A percentile compares a stretch with the other conserved stretches of the same genome.
Conservation (phyloP, 441 rosid species). For the Sinapis alba region DNA sequence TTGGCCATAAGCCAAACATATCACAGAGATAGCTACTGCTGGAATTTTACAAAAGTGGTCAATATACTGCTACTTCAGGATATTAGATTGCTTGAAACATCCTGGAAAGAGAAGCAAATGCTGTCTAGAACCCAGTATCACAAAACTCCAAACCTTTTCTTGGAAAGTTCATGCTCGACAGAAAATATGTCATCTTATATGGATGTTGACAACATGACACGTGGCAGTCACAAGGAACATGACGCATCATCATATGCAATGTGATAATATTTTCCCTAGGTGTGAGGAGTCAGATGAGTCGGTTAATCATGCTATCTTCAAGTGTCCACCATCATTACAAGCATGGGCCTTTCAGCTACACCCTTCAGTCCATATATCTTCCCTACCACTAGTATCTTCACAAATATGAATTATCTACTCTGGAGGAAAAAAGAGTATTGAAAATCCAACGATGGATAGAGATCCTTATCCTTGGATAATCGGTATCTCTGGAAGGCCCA, state of each 20-base stretch:
- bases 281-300: neutral
- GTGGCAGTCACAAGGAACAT: neutral
- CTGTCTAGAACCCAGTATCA: neutral
- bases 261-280: neutral
- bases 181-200: neutral
- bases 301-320: neutral
- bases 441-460: neutral
- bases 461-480: neutral
- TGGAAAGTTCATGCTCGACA: neutral
- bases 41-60: neutral
- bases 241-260: neutral
- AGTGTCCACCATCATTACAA: neutral
- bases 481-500: neutral
- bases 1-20: neutral
- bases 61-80: neutral
- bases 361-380: neutral
- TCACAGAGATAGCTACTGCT: neutral
- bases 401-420: neutral
- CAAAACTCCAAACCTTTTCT: neutral
- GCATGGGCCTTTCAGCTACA: neutral
- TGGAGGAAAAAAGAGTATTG: too few species aligned
- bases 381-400: neutral
- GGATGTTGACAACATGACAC: neutral
- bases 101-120: neutral
- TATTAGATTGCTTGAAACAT: neutral